These are phyloP conservation scores for Alternaria sp. DNA, from an alignment of 2,329 filamentous ascomycete genomes.

Conservation along the genomic window DNA sequence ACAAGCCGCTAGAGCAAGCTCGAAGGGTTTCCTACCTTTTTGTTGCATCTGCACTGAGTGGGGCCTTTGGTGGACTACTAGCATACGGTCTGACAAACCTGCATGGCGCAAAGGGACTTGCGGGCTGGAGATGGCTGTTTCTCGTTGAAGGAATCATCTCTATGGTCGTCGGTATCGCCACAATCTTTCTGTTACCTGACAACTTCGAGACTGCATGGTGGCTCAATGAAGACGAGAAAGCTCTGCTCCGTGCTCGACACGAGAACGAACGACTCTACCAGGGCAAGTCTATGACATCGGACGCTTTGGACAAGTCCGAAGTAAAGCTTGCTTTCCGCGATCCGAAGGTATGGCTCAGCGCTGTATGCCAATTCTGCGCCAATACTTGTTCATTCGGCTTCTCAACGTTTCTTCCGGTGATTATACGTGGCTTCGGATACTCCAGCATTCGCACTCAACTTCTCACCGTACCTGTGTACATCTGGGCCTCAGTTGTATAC, in stretches of 20 bases:
- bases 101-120: background rate
- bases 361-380: background rate
- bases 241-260: background rate
- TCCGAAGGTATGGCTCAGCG: background rate
- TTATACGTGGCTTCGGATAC: background rate
- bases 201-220: background rate
- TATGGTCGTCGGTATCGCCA: background rate
- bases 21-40: background rate
- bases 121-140: background rate
- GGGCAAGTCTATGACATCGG: background rate
- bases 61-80: background rate
- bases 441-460: background rate
- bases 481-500: background rate
- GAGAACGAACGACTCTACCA: background rate
- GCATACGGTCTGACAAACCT: background rate
- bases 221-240: background rate
- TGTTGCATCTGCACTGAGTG: background rate
- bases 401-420: background rate
- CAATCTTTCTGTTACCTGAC: background rate
- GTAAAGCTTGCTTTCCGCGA: background rate
- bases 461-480: background rate
- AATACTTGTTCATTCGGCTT: background rate
- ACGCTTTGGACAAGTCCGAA: background rate
- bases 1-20: background rate
- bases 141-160: background rate